phyloP scores from a whole-genome alignment of 1,284 basidiomycete species.

The Xerocomus amazonicus region DNA sequence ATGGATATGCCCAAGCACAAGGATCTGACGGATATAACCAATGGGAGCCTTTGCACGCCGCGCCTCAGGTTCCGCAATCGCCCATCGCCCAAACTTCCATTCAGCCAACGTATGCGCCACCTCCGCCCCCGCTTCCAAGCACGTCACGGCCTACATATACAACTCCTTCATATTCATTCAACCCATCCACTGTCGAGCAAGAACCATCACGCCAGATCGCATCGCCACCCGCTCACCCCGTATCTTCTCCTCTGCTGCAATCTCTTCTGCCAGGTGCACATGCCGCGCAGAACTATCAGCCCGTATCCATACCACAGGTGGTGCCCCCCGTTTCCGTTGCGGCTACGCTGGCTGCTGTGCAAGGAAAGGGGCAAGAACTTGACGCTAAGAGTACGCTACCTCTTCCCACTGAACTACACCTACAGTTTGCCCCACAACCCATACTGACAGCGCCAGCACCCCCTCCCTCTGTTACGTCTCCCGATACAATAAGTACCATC shows the following conservation, averaged over 20 bases:
- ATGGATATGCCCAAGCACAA: constrained; percentile 24
- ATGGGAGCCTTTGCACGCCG: constrained; percentile 25
- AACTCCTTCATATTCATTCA: constrained; percentile 15
- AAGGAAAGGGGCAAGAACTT: constrained; percentile 3
- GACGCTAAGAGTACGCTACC: neutral
- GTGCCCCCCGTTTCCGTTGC: constrained; percentile 2
- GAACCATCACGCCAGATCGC: constrained; percentile 11
- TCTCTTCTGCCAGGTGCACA: constrained; percentile 8
- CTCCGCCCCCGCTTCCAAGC: constrained; percentile 15
- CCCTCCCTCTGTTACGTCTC: neutral
- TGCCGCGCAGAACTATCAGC: constrained; percentile 9
- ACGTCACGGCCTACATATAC: constrained; percentile 16
- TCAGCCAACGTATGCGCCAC: constrained; percentile 20
- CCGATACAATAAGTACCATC: constrained; percentile 8
- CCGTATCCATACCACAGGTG: constrained; percentile 21
- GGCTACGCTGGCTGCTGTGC: constrained; percentile 1
- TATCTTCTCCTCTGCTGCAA: constrained; percentile 9
- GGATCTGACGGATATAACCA: constrained; percentile 22
- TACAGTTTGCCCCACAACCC: constrained; percentile 4
- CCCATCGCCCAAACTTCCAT: constrained; percentile 11
- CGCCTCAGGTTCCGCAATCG: constrained; percentile 16
- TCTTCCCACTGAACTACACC: constrained; percentile 6
- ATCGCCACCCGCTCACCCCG: constrained; percentile 4
- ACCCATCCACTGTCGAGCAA: constrained; percentile 10
- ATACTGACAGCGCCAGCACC: neutral